Conservation (phyloP, 2,329 filamentous ascomycete genomes). For the Paracoccidioides lutzii region DNA sequence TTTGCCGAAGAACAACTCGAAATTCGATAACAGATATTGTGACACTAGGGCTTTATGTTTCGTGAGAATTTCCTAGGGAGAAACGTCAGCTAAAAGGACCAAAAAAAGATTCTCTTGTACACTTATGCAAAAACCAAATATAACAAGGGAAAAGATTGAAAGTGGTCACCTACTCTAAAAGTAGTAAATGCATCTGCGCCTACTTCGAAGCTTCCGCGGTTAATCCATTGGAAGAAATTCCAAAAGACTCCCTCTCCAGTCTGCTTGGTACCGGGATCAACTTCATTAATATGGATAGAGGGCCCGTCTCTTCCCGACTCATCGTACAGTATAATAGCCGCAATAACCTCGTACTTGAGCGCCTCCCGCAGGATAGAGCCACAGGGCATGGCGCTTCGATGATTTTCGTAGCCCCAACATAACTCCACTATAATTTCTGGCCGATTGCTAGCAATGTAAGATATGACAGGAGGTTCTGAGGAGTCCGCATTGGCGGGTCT, state of each 20-base stretch:
- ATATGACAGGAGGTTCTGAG: slow-evolving; percentile 70
- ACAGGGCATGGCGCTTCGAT: slow-evolving; percentile 82
- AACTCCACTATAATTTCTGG: slow-evolving; percentile 79
- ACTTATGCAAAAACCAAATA: too few relatives aligned
- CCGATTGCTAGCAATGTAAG: slow-evolving; percentile 74
- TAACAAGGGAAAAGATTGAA: not conserved
- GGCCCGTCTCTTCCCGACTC: slow-evolving; percentile 64
- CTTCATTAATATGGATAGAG: slow-evolving; percentile 60
- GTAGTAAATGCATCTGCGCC: slow-evolving; percentile 96
- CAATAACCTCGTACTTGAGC: slow-evolving; percentile 79
- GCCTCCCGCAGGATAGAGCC: slow-evolving; percentile 82
- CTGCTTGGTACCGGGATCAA: slow-evolving; percentile 63
- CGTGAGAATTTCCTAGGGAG: slow-evolving; percentile 68
- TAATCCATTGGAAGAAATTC: slow-evolving; percentile 95
- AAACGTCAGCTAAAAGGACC: not conserved
- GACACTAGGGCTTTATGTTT: slow-evolving; percentile 87
- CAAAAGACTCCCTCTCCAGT: slow-evolving; percentile 82
- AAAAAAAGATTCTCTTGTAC: not conserved
- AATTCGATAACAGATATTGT: slow-evolving; percentile 77
- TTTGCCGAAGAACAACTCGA: slow-evolving; percentile 79
- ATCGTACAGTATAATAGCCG: slow-evolving; percentile 85
- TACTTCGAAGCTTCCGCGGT: slow-evolving; percentile 91
- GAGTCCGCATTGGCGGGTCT: slow-evolving; percentile 54
- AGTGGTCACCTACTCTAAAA: slow-evolving; percentile 55
- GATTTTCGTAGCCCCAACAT: slow-evolving; percentile 78